Conservation (phyloP, 208 protist species). For the Plasmodiophora brassicae region DNA sequence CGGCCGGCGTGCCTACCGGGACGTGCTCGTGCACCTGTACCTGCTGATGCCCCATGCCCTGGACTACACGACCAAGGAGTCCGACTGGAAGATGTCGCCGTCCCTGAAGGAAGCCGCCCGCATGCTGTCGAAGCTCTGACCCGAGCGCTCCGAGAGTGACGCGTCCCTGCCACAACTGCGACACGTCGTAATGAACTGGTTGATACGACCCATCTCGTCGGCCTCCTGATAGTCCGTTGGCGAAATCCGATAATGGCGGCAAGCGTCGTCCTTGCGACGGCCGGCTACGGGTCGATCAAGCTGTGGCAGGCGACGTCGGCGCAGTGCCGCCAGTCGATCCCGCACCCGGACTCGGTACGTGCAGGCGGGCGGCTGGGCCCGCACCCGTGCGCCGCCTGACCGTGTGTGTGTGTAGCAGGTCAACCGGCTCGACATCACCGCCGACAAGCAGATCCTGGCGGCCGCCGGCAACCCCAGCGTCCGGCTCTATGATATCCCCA, state of each 20-base stretch:
- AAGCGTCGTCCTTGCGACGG: slow-evolving; percentile 61
- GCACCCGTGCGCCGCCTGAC: neutral
- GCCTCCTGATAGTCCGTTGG: too few species aligned
- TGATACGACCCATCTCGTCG: too few species aligned
- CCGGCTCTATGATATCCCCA: slow-evolving; percentile 65
- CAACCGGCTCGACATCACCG: slow-evolving; percentile 68
- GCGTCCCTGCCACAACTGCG: too few species aligned
- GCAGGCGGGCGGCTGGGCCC: neutral
- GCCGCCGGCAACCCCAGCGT: slow-evolving; percentile 69
- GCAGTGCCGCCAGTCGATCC: slow-evolving; percentile 65
- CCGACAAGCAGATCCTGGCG: slow-evolving; percentile 68
- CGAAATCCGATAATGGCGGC: slow-evolving; percentile 9
- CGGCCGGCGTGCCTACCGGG: too few species aligned
- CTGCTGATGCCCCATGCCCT: too few species aligned
- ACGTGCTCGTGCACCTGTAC: too few species aligned
- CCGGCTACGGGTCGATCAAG: slow-evolving; percentile 74
- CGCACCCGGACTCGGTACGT: slow-evolving; percentile 65
- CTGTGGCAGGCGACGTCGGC: slow-evolving; percentile 76
- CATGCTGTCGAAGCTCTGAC: too few species aligned
- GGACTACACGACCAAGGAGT: too few species aligned
- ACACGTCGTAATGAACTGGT: too few species aligned
- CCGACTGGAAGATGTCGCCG: too few species aligned
- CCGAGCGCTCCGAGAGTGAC: too few species aligned
- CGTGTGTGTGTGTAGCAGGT: slow-evolving; percentile 61
- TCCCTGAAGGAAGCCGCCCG: too few species aligned